Base-by-base conservation (phyloP, 495 filamentous ascomycete species). In the Neurospora cerealis region DNA sequence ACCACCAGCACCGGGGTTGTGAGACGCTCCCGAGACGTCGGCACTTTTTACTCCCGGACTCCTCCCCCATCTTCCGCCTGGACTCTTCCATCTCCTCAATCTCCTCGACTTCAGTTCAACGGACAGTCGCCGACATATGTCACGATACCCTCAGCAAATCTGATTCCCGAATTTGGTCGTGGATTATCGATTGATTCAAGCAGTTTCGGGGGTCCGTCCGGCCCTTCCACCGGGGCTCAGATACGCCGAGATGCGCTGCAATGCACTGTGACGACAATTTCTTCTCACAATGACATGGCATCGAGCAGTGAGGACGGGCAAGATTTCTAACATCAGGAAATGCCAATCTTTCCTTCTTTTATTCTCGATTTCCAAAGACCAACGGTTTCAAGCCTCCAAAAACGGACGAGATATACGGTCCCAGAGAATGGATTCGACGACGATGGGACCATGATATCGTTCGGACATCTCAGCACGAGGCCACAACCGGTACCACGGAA, bases 21-120 rank as follows among this genome's bases (percentile, higher is more conserved):
- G 79, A 79, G 76, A 80, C 79, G 74, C 41, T 75, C 44, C 69
- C 76, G 79, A 80, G 78, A 80, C 79, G 66, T 60, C 69, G 54
- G 54, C 54, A 66, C 15, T 34, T 34, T 34, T 66, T 19, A 9
- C 28, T 66, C 54, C 54, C 54, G 28, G 28, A 66, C 54, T 66
- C 54, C 54, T 66, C 7, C 54, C 32, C 32, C 32, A 32, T 17
- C 24, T 62, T 6, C 3, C 54, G 24, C 48, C 11, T 60, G 48
- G 11, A 15, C 24, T 60, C 21, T 60, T 60, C 46, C 48, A 28
- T 60, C 54, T 34, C 13, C 24, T 17, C 54, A 32, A 28, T 4
- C 15, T 19, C 48, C 4, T 62, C 54, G 24, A 62, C 15, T 60
- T 3, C 48, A 60, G 48, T 28, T 11, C 24, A 17, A 60, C 24